Base-by-base conservation (phyloP, 345 rosid species). In the Salix caprea region DNA sequence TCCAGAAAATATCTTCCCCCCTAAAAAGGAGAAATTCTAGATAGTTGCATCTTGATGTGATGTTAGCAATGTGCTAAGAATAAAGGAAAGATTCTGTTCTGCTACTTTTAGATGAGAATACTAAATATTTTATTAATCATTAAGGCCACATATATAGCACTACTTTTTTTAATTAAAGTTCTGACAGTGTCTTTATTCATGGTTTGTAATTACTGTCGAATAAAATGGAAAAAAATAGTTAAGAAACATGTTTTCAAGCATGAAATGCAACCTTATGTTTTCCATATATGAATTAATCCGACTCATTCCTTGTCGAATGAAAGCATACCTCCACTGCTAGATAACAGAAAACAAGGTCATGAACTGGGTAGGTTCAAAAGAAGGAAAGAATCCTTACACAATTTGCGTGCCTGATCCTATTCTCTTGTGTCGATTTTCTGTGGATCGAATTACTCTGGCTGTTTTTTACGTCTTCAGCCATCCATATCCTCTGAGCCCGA, bases 401-500 rank as follows among this genome's bases (percentile, higher is more conserved):
- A 84, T 87, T 82, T 46, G 73, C 12, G 52, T 80, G 74, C 77
- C 84, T 77, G n/a, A 34, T 67, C 39, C 81, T 75, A 23, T 77
- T 70, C 44, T 93, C 86, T 69, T 83, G 88, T 10, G 86, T 81
- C 11, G 90, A 86, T 78, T 80, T 90, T 70, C 88, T 84, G 69
- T 82, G 90, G 70, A 81, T 77, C 18, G 94, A 88, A 56, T 79
- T 90, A 81, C 90, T 82, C 62, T 85, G 89, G 82, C 70, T 82
- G 3, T 87, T 82, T 6, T 81, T 82, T 65, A 79, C 30, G 4
- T 90, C 97, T 37, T 87, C 91, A 7, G 74, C 76, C 89, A 84
- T 70, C 61, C 79, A 84, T 24, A 91, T 84, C 83, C 96, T 85
- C 78, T 89, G 94, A 73, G 90, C 91, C 24, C 80, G 81, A 74